Evolutionary conservation across 352 stramenopile genomes (phyloP).

Genomic region (Globisporangium rhizosaccharum): DNA sequence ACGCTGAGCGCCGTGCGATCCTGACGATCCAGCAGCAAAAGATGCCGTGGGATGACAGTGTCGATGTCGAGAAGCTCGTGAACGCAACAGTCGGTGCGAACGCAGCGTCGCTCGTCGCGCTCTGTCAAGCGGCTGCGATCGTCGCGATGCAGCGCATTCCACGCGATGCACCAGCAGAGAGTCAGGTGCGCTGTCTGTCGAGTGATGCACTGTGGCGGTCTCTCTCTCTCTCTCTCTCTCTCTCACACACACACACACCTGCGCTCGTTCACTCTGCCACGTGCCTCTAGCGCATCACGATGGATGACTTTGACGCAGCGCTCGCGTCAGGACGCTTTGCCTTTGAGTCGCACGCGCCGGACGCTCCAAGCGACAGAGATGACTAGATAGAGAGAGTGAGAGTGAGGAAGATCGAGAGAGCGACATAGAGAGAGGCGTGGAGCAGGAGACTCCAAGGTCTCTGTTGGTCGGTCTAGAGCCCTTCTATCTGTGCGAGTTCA

Average conservation of each 20-base stretch:
- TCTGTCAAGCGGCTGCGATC: constrained; percentile 70
- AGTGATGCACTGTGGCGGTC: neutral
- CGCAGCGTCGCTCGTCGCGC: constrained; percentile 61
- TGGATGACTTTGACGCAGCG: constrained; percentile 38
- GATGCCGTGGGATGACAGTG: constrained; percentile 64
- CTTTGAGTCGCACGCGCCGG: constrained; percentile 18
- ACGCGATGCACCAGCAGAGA: constrained; percentile 11
- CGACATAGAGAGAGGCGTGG: neutral
- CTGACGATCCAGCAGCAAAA: constrained; percentile 52
- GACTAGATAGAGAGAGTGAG: constrained; percentile 4
- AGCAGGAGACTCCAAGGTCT: neutral
- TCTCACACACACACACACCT: neutral
- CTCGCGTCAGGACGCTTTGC: constrained; percentile 36
- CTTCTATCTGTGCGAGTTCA: neutral
- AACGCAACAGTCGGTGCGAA: constrained; percentile 57
- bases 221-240: neutral
- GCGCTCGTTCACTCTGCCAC: neutral
- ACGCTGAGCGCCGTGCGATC: constrained; percentile 52
- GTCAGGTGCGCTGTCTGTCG: constrained; percentile 18
- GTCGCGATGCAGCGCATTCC: constrained; percentile 58
- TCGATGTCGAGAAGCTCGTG: constrained; percentile 46
- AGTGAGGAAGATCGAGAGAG: neutral
- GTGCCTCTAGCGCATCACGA: constrained; percentile 24
- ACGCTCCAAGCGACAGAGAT: constrained; percentile 1
- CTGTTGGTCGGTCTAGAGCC: neutral